phyloP scores from a whole-genome alignment of 495 filamentous ascomycete species.

The Neurospora sp. region DNA sequence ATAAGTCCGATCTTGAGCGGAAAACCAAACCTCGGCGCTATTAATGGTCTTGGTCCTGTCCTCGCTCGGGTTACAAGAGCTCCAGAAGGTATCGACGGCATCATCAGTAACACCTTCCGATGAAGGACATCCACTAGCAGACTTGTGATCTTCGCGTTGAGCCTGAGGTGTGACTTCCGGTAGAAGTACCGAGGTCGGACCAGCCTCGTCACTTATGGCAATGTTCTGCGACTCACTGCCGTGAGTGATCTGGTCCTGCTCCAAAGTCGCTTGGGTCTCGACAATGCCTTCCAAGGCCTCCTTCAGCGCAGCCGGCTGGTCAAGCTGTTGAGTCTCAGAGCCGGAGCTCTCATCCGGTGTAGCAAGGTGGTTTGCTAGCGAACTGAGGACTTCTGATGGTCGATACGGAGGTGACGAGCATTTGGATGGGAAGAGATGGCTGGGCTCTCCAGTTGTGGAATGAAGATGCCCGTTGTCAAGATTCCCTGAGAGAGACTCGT shows the following conservation, averaged over 20 bases:
- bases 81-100: not conserved
- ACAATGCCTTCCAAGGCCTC: not conserved
- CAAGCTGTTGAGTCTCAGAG: not conserved
- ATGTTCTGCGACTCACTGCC: not conserved
- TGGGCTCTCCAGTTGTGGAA: not conserved
- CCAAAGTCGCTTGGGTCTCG: not conserved
- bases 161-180: not conserved
- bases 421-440: not conserved
- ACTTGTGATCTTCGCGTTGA: not conserved
- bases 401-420: not conserved
- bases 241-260: not conserved
- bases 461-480: not conserved
- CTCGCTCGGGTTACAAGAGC: not conserved
- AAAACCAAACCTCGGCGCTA: not conserved
- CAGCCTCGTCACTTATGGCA: not conserved
- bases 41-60: not conserved
- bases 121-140: not conserved
- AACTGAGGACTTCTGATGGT: not conserved
- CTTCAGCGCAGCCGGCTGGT: not conserved
- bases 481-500: not conserved
- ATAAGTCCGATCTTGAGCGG: not conserved
- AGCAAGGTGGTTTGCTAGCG: not conserved
- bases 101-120: not conserved
- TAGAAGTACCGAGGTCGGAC: not conserved
- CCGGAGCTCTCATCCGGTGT: not conserved